Base-by-base conservation (phyloP, 2,329 filamentous ascomycete species). In the Aureobasidium sp. region DNA sequence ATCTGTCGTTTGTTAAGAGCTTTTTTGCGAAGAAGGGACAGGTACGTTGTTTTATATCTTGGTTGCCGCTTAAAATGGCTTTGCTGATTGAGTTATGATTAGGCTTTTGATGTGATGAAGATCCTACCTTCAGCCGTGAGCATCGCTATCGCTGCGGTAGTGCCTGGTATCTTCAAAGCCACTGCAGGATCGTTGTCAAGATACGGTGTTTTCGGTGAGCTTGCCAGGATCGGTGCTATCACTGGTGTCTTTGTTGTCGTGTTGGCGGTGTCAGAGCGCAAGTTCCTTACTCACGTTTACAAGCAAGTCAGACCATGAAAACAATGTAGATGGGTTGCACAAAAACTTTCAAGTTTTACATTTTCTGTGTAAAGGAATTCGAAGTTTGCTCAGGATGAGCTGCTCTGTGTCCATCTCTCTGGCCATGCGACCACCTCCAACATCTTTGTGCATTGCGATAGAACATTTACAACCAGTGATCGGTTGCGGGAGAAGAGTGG, bases 1-100 rank as follows among this genome's bases (percentile, higher is more conserved):
- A 91, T 69, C 75, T 77, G 21, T 70, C 72, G 48, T 99, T 96
- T 70, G 89, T 97, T 61, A 76, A 73, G 37, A 67, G 72, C 0
- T 95, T 86, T 71, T 86, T 95, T 63, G 68, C 62, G 5, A 70
- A 70, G 16, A 75, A 81, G 47, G 78, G 75, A 9, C 57, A 70
- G 44, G 67, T 67, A 30, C 64, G 67, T 65, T 25, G 5, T 8
- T 21, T 16, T 14, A 16, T 27, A 8, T 13, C 54, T 45, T 45
- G 5, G 11, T 32, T 29, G 27, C 14, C 16, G 5, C 45, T 34
- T 14, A 11, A 45, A 16, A 13, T 45, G 42, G 16, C 42, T 14
- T 45, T 45, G 13, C 42, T 45, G 25, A 45, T 13, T 4, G 25
- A 16, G 13, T 29, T 1, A 3, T 16, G 2, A 7, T 10, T 27